These are phyloP conservation scores for Starmerella vaccinii DNA, from an alignment of 805 yeast species.

Conservation along the genomic window DNA sequence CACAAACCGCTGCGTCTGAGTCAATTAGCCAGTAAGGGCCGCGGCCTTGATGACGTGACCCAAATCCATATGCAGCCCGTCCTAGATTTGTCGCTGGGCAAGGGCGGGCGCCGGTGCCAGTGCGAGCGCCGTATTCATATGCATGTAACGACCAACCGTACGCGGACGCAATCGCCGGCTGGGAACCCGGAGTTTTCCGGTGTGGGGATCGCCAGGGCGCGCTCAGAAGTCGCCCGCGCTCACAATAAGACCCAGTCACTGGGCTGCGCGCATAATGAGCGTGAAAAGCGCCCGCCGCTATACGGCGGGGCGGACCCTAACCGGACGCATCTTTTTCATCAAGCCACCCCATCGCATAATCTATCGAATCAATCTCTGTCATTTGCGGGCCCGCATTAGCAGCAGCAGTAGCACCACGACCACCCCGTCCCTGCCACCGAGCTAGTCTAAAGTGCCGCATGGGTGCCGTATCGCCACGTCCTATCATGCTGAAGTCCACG, in stretches of 20 bases:
- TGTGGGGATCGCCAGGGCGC: too few relatives aligned
- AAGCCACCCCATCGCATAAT: neutral
- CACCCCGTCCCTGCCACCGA: too few relatives aligned
- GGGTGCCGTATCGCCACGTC: slow-evolving; percentile 18
- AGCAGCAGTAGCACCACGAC: too few relatives aligned
- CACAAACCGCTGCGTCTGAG: too few relatives aligned
- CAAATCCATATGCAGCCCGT: neutral
- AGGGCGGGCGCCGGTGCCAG: neutral
- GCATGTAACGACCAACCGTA: too few relatives aligned
- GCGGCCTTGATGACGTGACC: neutral
- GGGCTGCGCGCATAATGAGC: too few relatives aligned
- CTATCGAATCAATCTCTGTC: slow-evolving; percentile 2
- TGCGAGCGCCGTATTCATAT: neutral
- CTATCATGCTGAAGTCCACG: slow-evolving; percentile 9
- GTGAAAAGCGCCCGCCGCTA: neutral
- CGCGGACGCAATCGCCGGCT: too few relatives aligned
- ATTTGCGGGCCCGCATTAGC: neutral
- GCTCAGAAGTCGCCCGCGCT: too few relatives aligned
- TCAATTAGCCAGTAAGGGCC: neutral
- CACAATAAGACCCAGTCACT: too few relatives aligned
- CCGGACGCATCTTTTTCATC: slow-evolving; percentile 24
- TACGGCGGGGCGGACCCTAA: neutral
- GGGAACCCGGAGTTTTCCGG: too few relatives aligned
- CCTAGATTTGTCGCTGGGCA: neutral
- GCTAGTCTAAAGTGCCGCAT: neutral